Evolutionary conservation across 108 stramenopile genomes (phyloP), one percentile per base, ranked within the genome.

Genomic region (Asterionellopsis glacialis): DNA sequence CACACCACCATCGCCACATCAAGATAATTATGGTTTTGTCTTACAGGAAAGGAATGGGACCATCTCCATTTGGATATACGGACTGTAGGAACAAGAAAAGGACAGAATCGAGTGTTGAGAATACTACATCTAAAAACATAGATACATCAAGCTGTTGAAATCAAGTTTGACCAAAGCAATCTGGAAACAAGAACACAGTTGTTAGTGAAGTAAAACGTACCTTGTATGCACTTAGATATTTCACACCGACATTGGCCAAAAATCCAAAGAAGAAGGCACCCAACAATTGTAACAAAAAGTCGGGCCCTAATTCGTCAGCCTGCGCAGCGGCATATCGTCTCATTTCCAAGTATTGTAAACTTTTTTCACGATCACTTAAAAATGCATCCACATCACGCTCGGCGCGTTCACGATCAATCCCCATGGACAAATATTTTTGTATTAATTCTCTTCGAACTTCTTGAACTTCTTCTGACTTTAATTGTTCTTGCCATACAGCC

Each of bases 261-360:
- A 43, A 51, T 22, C 61, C 61, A 19, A 63, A 3, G 3, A 45
- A 14, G 18, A 63, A 63, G 11, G 61, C 41, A 39, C 61, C 61
- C 19, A 19, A 11, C 45, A 63, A 28, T 28, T 28, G 26, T 9
- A 63, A n/a, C 6, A 63, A 33, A 26, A 42, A 60, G 6, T 60
- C 59, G 9, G 41, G 41, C 39, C 51, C 61, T 19, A 51, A 14
- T 41, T 45, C 28, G 6, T 63, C 61, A 27, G 56, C 38, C 39
- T 63, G 50, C 2, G 49, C 41, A n/a, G 51, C n/a, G 33, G 61
- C 61, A 23, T 43, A 52, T 19, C 51, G 61, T 51, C 61, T 51
- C 61, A 63, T 63, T 40, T 63, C 61, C 49, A 63, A 51, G 23
- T 51, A 63, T 51, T 43, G 23, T 18, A 51, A 18, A 24, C 26